A percentile compares a stretch with the other conserved stretches of the same genome.
These are phyloP conservation scores for Fusarium sulawesiense DNA, from an alignment of 2,329 filamentous ascomycete species.

Conservation along the genomic window DNA sequence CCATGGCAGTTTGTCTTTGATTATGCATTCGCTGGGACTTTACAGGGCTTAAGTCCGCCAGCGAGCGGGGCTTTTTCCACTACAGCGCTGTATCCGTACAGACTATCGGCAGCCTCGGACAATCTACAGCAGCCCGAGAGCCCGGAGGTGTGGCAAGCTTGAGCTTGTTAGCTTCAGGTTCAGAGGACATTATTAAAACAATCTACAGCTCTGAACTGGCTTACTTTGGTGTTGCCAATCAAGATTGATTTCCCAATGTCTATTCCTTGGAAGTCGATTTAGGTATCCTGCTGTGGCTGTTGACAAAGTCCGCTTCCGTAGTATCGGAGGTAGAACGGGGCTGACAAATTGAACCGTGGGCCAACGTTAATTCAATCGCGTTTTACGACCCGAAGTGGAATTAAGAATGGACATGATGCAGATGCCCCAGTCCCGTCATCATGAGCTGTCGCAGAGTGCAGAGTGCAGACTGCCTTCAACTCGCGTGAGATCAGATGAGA, in stretches of 20 bases:
- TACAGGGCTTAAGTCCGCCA: slow-evolving; percentile 40
- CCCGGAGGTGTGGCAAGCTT: slow-evolving; percentile 28
- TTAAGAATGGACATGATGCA: slow-evolving; percentile 15
- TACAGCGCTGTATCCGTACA: not conserved
- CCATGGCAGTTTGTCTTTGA: not conserved
- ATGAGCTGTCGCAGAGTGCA: not conserved
- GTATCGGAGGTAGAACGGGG: not conserved
- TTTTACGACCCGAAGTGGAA: slow-evolving; percentile 24
- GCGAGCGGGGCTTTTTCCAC: slow-evolving; percentile 24
- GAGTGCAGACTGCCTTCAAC: not conserved
- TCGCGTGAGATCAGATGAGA: not conserved
- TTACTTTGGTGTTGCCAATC: not conserved
- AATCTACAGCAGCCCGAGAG: slow-evolving; percentile 31
- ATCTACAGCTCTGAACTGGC: not conserved
- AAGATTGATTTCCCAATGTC: not conserved
- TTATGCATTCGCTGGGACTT: slow-evolving; percentile 37
- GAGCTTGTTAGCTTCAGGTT: not conserved
- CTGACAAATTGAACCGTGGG: slow-evolving; percentile 35
- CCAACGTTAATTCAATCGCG: slow-evolving; percentile 22
- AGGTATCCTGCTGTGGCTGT: not conserved
- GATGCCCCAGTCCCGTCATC: slow-evolving; percentile 25
- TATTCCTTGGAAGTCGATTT: not conserved
- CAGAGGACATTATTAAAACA: slow-evolving; percentile 14
- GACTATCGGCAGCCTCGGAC: slow-evolving; percentile 36
- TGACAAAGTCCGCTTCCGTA: not conserved